Percentiles rank a stretch among this genome's conserved stretches.
These are phyloP conservation scores for Hemisphaericaspora nanyangensis DNA, from an alignment of 805 yeast genomes.

Conservation along the genomic window DNA sequence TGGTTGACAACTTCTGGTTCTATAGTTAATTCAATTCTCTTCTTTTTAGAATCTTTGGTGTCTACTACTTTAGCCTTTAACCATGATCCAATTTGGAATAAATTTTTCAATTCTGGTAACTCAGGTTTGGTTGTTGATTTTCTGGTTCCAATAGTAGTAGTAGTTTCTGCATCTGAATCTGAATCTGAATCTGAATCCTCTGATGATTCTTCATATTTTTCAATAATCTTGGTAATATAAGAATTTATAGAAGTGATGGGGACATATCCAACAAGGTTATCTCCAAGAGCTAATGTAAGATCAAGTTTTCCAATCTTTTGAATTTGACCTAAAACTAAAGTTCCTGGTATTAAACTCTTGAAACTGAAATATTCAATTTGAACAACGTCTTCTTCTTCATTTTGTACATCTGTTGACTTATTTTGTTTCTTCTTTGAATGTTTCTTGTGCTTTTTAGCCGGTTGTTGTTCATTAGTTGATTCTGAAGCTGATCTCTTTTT, in stretches of 20 bases:
- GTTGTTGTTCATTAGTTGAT: constrained; percentile 17
- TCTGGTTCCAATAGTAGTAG: not conserved
- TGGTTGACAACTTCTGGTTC: constrained; percentile 74
- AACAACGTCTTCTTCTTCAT: constrained; percentile 31
- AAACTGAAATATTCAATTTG: constrained; percentile 60
- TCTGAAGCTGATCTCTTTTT: constrained; percentile 27
- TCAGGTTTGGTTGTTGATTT: constrained; percentile 22
- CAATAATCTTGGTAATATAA: constrained; percentile 54
- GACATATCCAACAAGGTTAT: constrained; percentile 73
- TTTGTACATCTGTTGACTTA: constrained; percentile 16
- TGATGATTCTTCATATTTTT: constrained; percentile 46
- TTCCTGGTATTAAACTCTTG: constrained; percentile 65
- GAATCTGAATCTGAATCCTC: constrained; percentile 38
- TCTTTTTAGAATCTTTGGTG: constrained; percentile 44
- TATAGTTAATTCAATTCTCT: constrained; percentile 64
- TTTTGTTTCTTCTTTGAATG: constrained; percentile 14
- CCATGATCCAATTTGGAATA: constrained; percentile 79
- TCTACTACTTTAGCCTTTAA: constrained; percentile 74
- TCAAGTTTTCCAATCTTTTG: constrained; percentile 57
- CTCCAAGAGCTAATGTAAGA: constrained; percentile 69
- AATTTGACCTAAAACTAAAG: constrained; percentile 75
- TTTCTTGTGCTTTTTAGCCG: constrained; percentile 21
- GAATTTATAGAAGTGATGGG: constrained; percentile 71
- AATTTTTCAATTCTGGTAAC: constrained; percentile 52
- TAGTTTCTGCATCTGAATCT: constrained; percentile 27